Evolutionary conservation across 78 protist genomes (phyloP).

Genomic region (Parvularia atlantis): DNA sequence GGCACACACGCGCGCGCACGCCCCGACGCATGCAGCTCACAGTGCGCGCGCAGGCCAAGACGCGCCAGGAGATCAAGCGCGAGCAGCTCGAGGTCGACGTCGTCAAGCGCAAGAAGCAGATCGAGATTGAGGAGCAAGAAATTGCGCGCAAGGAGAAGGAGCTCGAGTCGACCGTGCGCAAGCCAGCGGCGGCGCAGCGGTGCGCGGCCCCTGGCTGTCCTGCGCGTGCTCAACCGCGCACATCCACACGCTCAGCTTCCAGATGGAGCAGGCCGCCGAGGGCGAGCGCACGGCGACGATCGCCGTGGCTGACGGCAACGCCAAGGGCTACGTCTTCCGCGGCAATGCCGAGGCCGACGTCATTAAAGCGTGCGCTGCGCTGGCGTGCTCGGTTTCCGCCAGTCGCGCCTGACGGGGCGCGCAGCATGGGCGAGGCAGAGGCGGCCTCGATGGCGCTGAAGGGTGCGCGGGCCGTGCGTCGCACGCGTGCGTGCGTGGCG

Average conservation of each 20-base stretch:
- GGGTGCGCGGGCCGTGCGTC: background rate
- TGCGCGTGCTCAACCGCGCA: no score
- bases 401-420: no score
- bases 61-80: background rate
- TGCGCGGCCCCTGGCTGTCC: no score
- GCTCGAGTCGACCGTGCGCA: conserved; percentile 1
- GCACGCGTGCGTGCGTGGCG: background rate
- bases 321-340: no score
- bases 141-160: conserved; percentile 1
- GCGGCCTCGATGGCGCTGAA: background rate
- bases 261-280: background rate
- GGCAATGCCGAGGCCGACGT: background rate
- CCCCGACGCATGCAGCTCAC: no score
- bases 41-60: background rate
- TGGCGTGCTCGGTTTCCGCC: no score
- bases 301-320: no score
- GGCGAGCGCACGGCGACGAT: no score
- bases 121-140: conserved; percentile 12
- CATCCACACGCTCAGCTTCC: conserved; percentile 1
- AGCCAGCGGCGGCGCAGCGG: no score
- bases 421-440: background rate
- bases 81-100: conserved; percentile 8
- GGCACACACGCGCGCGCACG: no score
- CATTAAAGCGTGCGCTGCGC: no score
- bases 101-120: background rate